phyloP scores from a whole-genome alignment of 2,329 filamentous ascomycete genomes.

The Cladosporium velox region DNA sequence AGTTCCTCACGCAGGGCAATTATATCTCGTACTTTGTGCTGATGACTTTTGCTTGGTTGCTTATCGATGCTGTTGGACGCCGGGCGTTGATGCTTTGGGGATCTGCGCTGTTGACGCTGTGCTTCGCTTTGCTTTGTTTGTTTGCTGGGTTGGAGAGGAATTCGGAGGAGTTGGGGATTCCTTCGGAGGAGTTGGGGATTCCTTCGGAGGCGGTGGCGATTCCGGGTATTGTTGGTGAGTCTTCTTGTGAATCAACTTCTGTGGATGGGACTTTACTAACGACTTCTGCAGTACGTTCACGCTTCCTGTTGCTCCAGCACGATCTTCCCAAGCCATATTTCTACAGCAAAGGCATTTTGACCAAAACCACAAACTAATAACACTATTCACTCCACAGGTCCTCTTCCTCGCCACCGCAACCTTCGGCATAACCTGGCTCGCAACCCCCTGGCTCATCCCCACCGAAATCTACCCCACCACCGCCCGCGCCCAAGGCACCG shows the following conservation, averaged over 20 bases:
- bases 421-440: slow-evolving; percentile 63
- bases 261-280: background rate
- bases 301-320: background rate
- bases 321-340: background rate
- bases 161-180: slow-evolving; percentile 41
- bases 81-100: slow-evolving; percentile 57
- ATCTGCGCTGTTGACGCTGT: slow-evolving; percentile 50
- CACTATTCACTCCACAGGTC: slow-evolving; percentile 25
- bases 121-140: slow-evolving; percentile 54
- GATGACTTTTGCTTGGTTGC: slow-evolving; percentile 63
- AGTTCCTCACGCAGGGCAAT: slow-evolving; percentile 61
- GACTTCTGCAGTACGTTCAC: background rate
- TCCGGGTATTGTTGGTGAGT: slow-evolving; percentile 48
- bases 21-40: slow-evolving; percentile 62
- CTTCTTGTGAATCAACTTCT: background rate
- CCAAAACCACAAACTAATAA: background rate
- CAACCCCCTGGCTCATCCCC: slow-evolving; percentile 61
- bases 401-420: slow-evolving; percentile 61
- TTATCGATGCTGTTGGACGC: slow-evolving; percentile 59
- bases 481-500: slow-evolving; percentile 57
- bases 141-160: slow-evolving; percentile 54
- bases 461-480: slow-evolving; percentile 61
- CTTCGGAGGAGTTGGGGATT: slow-evolving; percentile 43
- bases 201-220: slow-evolving; percentile 49
- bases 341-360: too few species aligned